Base-by-base conservation (phyloP, 2,329 filamentous ascomycete genomes). In the Verticillium dahliae region DNA sequence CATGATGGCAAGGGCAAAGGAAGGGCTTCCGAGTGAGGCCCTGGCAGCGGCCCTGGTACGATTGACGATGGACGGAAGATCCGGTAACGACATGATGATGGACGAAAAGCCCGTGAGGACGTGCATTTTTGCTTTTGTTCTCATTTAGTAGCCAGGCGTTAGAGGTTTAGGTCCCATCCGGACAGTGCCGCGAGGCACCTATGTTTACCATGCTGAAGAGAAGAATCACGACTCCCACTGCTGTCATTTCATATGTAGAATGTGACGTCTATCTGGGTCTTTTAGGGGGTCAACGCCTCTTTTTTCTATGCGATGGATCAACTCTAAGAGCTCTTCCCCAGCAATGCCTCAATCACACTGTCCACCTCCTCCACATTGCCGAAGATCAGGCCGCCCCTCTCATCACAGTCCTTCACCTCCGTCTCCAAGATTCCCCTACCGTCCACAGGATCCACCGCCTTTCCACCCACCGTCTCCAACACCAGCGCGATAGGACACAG, bases 401-500 rank as follows among this genome's bases (percentile, higher is more conserved):
- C 82, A 58, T 83, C 80, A 33, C 80, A 78, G 3, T 75, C 71
- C 37, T 61, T 67, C 9, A 83, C 64, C 2, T 66, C 61, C 56
- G 61, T 71, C 1, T 73, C 75, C 37, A 85, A 66, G 5, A 85
- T 74, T 13, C 74, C 68, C 2, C 55, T 62, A 0, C 81, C 81
- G 15, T 75, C 70, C 0, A 62, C 69, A 0, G 83, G 77, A 63
- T 87, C 83, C 0, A 87, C 68, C 0, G 85, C 85, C 58, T 67
- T 71, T 0, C 85, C 85, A 0, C 85, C 85, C 0, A 83, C 84
- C 62, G 84, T 86, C 70, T 88, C 85, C 1, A 88, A 65, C 1
- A 88, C 71, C 33, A 88, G 71, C 0, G 85, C 85, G n/a, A 88
- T 71, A 1, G 85, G 85, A 56, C 78, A 79, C 22, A 88, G 68